Percentiles rank a stretch among this genome's conserved stretches.
Evolutionary conservation across 257 asterid genomes (phyloP).

Genomic region (Scutellaria baicalensis): DNA sequence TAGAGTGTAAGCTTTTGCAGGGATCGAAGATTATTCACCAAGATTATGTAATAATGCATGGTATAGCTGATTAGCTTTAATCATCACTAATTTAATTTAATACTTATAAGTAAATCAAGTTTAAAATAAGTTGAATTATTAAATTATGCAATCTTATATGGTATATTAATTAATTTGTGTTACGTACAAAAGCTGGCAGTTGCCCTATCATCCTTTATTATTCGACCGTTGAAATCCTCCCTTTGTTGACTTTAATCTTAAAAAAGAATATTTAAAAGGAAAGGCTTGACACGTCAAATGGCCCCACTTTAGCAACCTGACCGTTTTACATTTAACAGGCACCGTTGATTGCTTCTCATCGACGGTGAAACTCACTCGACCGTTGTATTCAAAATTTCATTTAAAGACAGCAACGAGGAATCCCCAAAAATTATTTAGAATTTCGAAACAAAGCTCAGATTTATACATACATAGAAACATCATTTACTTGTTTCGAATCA

Average conservation of each 20-base stretch:
- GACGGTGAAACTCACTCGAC: constrained; percentile 49
- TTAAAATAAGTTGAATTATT: not conserved
- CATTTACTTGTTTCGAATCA: constrained; percentile 1
- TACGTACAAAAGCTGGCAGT: constrained; percentile 17
- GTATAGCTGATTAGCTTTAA: not conserved
- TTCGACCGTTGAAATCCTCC: constrained; percentile 39
- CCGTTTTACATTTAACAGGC: constrained; percentile 23
- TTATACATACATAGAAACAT: not conserved
- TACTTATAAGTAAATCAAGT: not conserved
- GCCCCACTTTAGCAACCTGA: constrained; percentile 20
- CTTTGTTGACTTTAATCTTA: constrained; percentile 17
- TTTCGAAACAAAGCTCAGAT: constrained; percentile 20
- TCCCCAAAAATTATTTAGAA: constrained; percentile 25
- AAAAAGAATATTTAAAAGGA: not conserved
- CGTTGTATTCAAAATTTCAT: constrained; percentile 41
- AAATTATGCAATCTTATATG: not conserved
- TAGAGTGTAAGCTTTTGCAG: too few species aligned
- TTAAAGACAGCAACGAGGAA: constrained; percentile 1
- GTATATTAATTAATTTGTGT: not conserved
- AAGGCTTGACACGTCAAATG: constrained; percentile 20
- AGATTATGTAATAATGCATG: not conserved
- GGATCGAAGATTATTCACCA: too few species aligned
- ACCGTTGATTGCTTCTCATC: constrained; percentile 36
- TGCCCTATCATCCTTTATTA: constrained; percentile 16
- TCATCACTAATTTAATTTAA: constrained; percentile 7